These are phyloP conservation scores for Wickerhamia fluorescens DNA, from an alignment of 805 yeast genomes.

Conservation along the genomic window DNA sequence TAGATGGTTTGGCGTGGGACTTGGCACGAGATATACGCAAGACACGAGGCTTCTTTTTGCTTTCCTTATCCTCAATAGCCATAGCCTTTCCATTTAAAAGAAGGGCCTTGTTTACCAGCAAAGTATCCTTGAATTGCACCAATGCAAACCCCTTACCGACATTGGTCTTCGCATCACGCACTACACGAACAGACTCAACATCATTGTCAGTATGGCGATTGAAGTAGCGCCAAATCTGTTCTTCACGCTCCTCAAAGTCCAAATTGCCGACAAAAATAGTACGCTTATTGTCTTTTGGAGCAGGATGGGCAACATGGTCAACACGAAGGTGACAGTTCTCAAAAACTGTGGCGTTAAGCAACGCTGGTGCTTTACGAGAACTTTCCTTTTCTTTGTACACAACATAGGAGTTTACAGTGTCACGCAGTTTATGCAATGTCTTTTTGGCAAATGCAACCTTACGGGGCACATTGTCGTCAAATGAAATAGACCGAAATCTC, in stretches of 20 bases:
- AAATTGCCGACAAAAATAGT: conserved; percentile 90
- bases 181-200: conserved; percentile 82
- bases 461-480: conserved; percentile 81
- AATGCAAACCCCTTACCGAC: conserved; percentile 97
- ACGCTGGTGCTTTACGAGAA: conserved; percentile 39
- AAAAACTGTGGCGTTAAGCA: conserved; percentile 62
- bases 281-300: conserved; percentile 74
- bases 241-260: conserved; percentile 90
- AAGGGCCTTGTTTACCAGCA: conserved; percentile 75
- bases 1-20: conserved; percentile 33
- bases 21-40: conserved; percentile 67
- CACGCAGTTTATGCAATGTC: conserved; percentile 68
- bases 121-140: conserved; percentile 74
- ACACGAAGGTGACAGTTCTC: conserved; percentile 75
- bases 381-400: conserved; percentile 57
- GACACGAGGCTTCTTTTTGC: conserved; percentile 42
- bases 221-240: conserved; percentile 79
- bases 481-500: conserved; percentile 88
- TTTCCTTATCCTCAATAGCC: conserved; percentile 6
- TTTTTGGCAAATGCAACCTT: conserved; percentile 85
- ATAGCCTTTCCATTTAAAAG: conserved; percentile 65
- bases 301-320: conserved; percentile 90
- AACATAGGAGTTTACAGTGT: conserved; percentile 80
- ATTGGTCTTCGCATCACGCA: conserved; percentile 89
- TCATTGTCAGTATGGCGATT: conserved; percentile 36